phyloP scores from a whole-genome alignment of 2,329 filamentous ascomycete genomes.

The Paraconiothyrium brasiliense region DNA sequence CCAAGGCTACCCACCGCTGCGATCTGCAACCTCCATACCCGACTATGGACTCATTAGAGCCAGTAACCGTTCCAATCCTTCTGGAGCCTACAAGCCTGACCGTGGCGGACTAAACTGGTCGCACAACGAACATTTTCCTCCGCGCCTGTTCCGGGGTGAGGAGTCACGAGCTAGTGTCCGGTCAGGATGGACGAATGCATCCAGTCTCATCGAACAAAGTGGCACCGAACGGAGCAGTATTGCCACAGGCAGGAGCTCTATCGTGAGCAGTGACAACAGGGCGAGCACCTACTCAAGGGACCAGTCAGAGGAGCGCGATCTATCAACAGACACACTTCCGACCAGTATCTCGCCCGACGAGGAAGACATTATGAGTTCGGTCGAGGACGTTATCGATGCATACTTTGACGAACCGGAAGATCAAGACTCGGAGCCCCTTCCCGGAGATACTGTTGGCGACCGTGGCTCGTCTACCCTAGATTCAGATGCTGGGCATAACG shows the following conservation, averaged over 20 bases:
- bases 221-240: constrained; percentile 87
- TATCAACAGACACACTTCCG: constrained; percentile 41
- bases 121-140: constrained; percentile 44
- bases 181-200: constrained; percentile 67
- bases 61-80: constrained; percentile 41
- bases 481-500: constrained; percentile 35
- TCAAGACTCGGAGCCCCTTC: constrained; percentile 42
- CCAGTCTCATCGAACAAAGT: constrained; percentile 65
- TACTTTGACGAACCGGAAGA: constrained; percentile 69
- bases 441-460: constrained; percentile 10
- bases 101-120: constrained; percentile 49
- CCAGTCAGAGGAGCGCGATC: constrained; percentile 40
- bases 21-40: constrained; percentile 50
- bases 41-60: constrained; percentile 45
- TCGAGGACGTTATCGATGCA: constrained; percentile 69
- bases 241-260: constrained; percentile 79
- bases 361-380: constrained; percentile 59
- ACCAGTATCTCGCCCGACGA: constrained; percentile 38
- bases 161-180: constrained; percentile 67
- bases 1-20: constrained; percentile 36
- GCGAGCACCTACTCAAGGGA: constrained; percentile 56
- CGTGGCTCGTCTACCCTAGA: constrained; percentile 30
- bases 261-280: constrained; percentile 62
- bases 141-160: constrained; percentile 43
- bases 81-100: constrained; percentile 48